These are phyloP conservation scores for Lactarius pseudohatsudake DNA, from an alignment of 768 basidiomycete species.

Conservation along the genomic window DNA sequence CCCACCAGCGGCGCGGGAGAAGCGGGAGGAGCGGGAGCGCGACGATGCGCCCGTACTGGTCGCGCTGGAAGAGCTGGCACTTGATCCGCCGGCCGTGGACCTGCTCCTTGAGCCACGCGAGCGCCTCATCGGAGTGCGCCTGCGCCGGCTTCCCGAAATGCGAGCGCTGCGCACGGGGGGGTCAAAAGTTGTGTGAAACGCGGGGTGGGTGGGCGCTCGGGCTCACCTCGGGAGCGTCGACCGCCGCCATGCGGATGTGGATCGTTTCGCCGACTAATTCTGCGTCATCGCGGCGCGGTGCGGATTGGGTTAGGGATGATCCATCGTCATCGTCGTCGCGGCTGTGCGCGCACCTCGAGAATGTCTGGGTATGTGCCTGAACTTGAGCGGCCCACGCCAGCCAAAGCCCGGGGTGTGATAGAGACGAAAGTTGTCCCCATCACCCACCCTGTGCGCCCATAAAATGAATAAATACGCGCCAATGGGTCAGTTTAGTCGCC, in stretches of 20 bases:
- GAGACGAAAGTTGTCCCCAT: conserved; percentile 84
- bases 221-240: conserved; percentile 88
- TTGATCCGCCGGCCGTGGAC: conserved; percentile 61
- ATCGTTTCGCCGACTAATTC: conserved; percentile 80
- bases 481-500: not conserved
- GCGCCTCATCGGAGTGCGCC: conserved; percentile 68
- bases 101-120: conserved; percentile 63
- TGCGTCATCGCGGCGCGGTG: conserved; percentile 32
- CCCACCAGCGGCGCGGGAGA: conserved; percentile 49
- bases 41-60: conserved; percentile 85
- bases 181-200: not conserved
- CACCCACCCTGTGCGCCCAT: conserved; percentile 60
- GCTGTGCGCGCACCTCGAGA: conserved; percentile 48
- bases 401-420: conserved; percentile 83
- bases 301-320: not conserved
- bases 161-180: conserved; percentile 46
- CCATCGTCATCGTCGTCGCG: not conserved
- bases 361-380: conserved; percentile 59
- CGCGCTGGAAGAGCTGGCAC: conserved; percentile 70
- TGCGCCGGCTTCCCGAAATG: conserved; percentile 86
- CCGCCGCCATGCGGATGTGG: conserved; percentile 84
- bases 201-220: not conserved
- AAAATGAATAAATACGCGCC: not conserved
- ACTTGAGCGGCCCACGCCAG: conserved; percentile 71
- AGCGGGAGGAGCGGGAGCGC: conserved; percentile 55